A percentile compares a stretch with the other conserved stretches of the same genome.
These are phyloP conservation scores for Apiotrichum brassicae DNA, from an alignment of 1,284 basidiomycete genomes.

Conservation along the genomic window DNA sequence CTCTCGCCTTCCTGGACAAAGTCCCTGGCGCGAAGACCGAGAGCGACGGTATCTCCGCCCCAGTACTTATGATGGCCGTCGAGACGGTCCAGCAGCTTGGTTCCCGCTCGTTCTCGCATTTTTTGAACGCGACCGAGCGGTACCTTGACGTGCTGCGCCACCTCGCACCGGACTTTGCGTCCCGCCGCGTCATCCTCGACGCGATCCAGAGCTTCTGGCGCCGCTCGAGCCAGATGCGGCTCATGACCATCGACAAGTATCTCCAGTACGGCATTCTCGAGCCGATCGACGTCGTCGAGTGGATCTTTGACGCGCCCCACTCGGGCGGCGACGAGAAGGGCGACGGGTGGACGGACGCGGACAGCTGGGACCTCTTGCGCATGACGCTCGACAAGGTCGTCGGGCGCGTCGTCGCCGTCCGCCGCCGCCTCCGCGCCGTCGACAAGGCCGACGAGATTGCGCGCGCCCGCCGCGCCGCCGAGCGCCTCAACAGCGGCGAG, in stretches of 20 bases:
- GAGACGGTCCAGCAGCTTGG: conserved; percentile 88
- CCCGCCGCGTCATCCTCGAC: conserved; percentile 57
- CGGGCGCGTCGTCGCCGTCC: conserved; percentile 69
- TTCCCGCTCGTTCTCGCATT: conserved; percentile 92
- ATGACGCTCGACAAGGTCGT: conserved; percentile 77
- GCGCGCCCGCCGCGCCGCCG: conserved; percentile 60
- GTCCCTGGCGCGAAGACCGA: conserved; percentile 48
- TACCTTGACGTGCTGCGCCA: conserved; percentile 83
- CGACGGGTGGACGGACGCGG: conserved; percentile 52
- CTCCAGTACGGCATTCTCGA: conserved; percentile 98
- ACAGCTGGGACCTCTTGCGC: conserved; percentile 76
- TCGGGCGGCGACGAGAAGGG: conserved; percentile 39
- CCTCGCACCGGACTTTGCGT: conserved; percentile 55
- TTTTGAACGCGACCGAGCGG: conserved; percentile 93
- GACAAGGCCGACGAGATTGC: conserved; percentile 82
- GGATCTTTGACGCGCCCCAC: conserved; percentile 60
- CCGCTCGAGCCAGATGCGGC: conserved; percentile 71
- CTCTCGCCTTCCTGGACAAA: conserved; percentile 67
- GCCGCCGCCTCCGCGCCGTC: conserved; percentile 62
- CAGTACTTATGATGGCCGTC: conserved; percentile 72
- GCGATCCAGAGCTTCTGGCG: conserved; percentile 73
- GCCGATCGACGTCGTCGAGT: conserved; percentile 80
- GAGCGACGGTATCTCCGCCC: conserved; percentile 54
- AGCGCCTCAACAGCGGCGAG: conserved; percentile 36
- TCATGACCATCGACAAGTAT: conserved; percentile 92